Percentiles rank a stretch among this genome's conserved stretches.
Evolutionary conservation across 371 early-diverging fungal genomes (phyloP).

Genomic region (Mortierella sp.): DNA sequence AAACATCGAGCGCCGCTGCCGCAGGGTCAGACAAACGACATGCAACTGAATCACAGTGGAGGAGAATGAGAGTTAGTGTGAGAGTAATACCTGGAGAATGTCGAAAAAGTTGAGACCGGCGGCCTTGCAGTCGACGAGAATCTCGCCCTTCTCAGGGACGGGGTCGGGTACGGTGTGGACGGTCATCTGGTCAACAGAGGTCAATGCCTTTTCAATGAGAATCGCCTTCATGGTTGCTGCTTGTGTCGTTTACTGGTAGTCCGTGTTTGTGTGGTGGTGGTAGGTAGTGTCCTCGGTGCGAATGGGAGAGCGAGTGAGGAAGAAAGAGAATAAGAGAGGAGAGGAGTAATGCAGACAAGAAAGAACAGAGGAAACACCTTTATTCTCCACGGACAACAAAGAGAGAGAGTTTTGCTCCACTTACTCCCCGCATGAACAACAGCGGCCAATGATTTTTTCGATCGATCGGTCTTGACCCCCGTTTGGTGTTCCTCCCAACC

Average conservation of each 20-base stretch:
- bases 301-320: neutral
- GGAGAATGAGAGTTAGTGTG: neutral
- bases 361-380: neutral
- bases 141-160: constrained; percentile 68
- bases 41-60: neutral
- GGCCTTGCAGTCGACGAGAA: constrained; percentile 82
- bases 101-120: constrained; percentile 89
- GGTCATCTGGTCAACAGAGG: constrained; percentile 77
- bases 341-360: neutral
- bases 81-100: constrained; percentile 74
- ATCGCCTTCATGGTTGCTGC: constrained; percentile 75
- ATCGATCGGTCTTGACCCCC: constrained; percentile 44
- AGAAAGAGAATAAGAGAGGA: constrained; percentile 2
- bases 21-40: too few relatives aligned
- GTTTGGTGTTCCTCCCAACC: constrained; percentile 18
- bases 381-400: neutral
- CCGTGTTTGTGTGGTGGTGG: neutral
- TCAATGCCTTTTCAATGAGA: constrained; percentile 77
- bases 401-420: neutral
- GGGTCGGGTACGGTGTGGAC: constrained; percentile 73
- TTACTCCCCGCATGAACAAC: neutral
- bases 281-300: neutral
- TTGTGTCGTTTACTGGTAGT: neutral
- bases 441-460: constrained; percentile 5
- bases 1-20: too few relatives aligned